Conservation (phyloP, 139 green algal species). For the Yamagishiella unicocca region DNA sequence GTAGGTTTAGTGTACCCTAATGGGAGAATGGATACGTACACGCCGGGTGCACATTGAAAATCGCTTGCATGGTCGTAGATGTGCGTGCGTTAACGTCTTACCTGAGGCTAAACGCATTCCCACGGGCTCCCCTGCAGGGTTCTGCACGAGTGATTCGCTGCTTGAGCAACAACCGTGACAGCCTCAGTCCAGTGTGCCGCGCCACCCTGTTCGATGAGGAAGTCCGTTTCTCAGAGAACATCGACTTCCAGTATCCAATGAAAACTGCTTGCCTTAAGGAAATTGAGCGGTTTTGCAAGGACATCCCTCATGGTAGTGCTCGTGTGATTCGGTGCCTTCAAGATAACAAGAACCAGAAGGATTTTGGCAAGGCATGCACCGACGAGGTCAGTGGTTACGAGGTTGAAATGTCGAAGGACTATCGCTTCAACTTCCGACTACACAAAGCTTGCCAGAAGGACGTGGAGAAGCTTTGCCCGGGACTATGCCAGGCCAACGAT, state of each 20-base stretch:
- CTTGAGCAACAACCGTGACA: constrained; percentile 76
- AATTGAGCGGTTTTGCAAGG: constrained; percentile 78
- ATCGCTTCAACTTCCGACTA: constrained; percentile 91
- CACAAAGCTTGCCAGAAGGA: constrained; percentile 81
- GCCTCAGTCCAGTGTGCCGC: constrained; percentile 74
- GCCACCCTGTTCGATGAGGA: constrained; percentile 79
- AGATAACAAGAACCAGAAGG: constrained; percentile 72
- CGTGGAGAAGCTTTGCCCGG: constrained; percentile 75
- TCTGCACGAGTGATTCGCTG: constrained; percentile 87
- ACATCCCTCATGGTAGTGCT: constrained; percentile 80
- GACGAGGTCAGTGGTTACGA: constrained; percentile 79
- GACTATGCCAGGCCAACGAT: constrained; percentile 63
- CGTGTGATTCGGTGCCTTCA: constrained; percentile 77
- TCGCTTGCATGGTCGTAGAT: too few species aligned
- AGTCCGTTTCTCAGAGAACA: constrained; percentile 77
- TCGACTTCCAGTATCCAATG: constrained; percentile 89
- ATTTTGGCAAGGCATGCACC: constrained; percentile 81
- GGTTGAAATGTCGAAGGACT: constrained; percentile 77
- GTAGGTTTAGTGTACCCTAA: too few species aligned
- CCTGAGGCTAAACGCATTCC: too few species aligned
- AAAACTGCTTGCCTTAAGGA: constrained; percentile 81
- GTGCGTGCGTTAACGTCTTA: background rate
- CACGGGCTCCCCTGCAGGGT: too few species aligned
- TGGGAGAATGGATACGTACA: too few species aligned
- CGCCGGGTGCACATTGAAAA: too few species aligned